These are phyloP conservation scores for Fonsecaea pedrosoi DNA, from an alignment of 2,329 filamentous ascomycete species.

Conservation along the genomic window DNA sequence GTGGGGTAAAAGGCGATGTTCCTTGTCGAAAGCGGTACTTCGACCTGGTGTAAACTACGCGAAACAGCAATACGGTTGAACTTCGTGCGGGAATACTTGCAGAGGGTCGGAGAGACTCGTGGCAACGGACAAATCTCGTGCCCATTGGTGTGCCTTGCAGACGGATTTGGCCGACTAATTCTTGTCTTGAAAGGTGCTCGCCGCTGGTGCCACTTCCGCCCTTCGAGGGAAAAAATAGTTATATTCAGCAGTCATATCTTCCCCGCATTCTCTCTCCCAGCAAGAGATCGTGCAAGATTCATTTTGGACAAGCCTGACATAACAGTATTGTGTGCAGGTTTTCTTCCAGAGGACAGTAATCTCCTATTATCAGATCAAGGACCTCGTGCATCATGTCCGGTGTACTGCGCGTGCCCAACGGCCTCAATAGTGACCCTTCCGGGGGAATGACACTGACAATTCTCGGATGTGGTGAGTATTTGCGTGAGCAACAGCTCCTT, in stretches of 20 bases:
- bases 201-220: neutral
- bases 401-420: slow-evolving; percentile 28
- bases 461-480: slow-evolving; percentile 75
- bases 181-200: neutral
- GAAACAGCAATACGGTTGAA: neutral
- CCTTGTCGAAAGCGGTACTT: neutral
- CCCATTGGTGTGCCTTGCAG: slow-evolving; percentile 32
- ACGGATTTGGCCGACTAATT: slow-evolving; percentile 21
- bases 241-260: neutral
- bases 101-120: neutral
- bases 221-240: slow-evolving; percentile 10
- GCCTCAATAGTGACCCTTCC: slow-evolving; percentile 19
- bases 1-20: neutral
- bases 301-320: neutral
- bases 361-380: neutral
- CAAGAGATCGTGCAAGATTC: neutral
- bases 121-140: neutral
- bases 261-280: slow-evolving; percentile 21
- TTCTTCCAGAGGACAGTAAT: neutral
- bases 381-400: slow-evolving; percentile 23
- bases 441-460: slow-evolving; percentile 69
- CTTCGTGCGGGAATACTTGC: neutral
- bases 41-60: neutral
- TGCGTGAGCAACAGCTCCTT: neutral
- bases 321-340: neutral